Conservation (phyloP, 306 rosid genomes). For the Fragaria vesca region DNA sequence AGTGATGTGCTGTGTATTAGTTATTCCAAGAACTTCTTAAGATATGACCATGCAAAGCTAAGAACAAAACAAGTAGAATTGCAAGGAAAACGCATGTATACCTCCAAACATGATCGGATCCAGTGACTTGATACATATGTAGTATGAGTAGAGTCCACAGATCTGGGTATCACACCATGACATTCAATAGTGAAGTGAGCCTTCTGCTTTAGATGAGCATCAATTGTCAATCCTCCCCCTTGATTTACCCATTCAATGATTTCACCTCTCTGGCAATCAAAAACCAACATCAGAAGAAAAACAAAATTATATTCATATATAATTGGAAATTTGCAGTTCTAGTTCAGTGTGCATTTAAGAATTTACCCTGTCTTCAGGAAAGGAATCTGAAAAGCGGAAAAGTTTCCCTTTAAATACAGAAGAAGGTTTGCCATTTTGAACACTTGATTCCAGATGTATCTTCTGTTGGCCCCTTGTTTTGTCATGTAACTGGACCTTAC, state of each 20-base stretch:
- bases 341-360: conserved; percentile 17
- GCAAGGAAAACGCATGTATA: conserved; percentile 37
- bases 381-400: conserved; percentile 69
- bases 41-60: conserved; percentile 13
- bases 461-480: conserved; percentile 32
- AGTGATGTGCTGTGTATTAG: neutral
- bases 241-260: conserved; percentile 80
- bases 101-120: conserved; percentile 93
- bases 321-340: neutral
- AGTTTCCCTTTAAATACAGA: conserved; percentile 57
- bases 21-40: neutral
- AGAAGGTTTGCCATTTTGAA: conserved; percentile 45
- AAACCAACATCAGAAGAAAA: conserved; percentile 11
- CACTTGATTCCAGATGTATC: conserved; percentile 36
- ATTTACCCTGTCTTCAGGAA: conserved; percentile 82
- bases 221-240: conserved; percentile 74
- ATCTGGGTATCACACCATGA: conserved; percentile 60
- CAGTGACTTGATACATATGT: conserved; percentile 76
- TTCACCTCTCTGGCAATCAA: conserved; percentile 67
- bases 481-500: conserved; percentile 22
- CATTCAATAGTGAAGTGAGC: conserved; percentile 68
- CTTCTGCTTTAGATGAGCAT: conserved; percentile 41
- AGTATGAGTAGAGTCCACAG: conserved; percentile 31
- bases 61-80: conserved; percentile 15
- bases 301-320: neutral